Conservation (phyloP, 2,329 filamentous ascomycete species). For the Alternaria longipes region DNA sequence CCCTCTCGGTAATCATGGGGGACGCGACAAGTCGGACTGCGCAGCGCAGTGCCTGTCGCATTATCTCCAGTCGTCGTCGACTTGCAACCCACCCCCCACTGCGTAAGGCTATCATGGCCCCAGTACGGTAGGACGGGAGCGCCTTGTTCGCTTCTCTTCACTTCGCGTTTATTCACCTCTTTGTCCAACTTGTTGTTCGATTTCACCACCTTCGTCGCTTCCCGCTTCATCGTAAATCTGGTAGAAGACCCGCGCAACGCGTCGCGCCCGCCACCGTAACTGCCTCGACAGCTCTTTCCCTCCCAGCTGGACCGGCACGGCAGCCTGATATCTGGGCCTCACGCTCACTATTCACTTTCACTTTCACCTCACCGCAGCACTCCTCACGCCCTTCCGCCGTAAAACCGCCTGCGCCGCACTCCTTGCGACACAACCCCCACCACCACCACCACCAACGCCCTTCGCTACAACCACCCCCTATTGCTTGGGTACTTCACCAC, state of each 20-base stretch:
- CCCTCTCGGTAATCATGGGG: constrained; percentile 27
- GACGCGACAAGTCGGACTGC: constrained; percentile 11
- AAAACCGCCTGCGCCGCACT: constrained; percentile 9
- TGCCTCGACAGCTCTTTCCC: constrained; percentile 13
- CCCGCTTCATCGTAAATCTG: background rate
- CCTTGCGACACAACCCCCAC: background rate
- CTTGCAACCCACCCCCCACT: constrained; percentile 15
- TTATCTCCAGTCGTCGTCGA: constrained; percentile 7
- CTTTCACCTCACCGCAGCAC: constrained; percentile 2
- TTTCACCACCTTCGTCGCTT: background rate
- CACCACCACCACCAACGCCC: background rate
- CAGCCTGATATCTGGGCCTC: constrained; percentile 14
- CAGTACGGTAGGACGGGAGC: constrained; percentile 14
- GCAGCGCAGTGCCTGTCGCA: background rate
- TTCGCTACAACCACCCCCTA: background rate
- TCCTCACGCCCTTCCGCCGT: background rate
- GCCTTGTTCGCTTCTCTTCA: constrained; percentile 1
- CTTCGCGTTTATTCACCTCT: background rate
- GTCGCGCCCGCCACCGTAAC: constrained; percentile 16
- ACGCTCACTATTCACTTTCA: constrained; percentile 12
- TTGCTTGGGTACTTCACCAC: background rate
- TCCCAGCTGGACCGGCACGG: constrained; percentile 7
- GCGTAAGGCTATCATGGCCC: constrained; percentile 12
- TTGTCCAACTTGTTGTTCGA: constrained; percentile 3
- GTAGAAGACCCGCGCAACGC: constrained; percentile 15